phyloP scores from a whole-genome alignment of 2,329 filamentous ascomycete species.

The Fusarium continuum region DNA sequence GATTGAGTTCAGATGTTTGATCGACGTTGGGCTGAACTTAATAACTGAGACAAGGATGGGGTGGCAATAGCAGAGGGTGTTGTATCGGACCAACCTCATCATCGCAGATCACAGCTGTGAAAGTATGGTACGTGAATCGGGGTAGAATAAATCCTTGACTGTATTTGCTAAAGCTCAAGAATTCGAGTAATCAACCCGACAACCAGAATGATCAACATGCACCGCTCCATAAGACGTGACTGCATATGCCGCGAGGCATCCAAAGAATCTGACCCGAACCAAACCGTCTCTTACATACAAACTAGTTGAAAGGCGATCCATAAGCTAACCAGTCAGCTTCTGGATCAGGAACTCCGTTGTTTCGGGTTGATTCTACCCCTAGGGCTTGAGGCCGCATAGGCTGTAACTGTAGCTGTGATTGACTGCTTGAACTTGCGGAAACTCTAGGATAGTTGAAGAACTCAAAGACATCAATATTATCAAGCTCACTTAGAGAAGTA shows the following conservation, averaged over 20 bases:
- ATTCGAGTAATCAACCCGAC: too few species aligned
- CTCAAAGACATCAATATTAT: constrained; percentile 57
- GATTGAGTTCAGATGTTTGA: constrained; percentile 15
- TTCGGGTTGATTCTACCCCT: constrained; percentile 4
- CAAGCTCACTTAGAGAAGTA: constrained; percentile 52
- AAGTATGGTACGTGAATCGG: too few species aligned
- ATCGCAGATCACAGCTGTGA: neutral
- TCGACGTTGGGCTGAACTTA: neutral
- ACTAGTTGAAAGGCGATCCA: constrained; percentile 20
- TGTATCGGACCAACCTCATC: neutral
- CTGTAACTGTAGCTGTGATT: constrained; percentile 16
- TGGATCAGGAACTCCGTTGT: constrained; percentile 19
- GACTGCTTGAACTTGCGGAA: constrained; percentile 27
- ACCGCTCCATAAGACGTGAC: neutral
- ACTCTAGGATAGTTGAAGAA: constrained; percentile 56
- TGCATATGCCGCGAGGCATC: constrained; percentile 8
- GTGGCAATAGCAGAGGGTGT: neutral
- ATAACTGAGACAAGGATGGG: neutral
- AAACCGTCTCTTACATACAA: neutral
- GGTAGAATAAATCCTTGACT: too few species aligned
- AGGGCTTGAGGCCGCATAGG: constrained; percentile 2
- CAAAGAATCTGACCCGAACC: neutral
- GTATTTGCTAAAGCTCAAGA: neutral
- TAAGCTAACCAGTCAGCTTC: constrained; percentile 34
- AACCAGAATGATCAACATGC: neutral